These are phyloP conservation scores for Verticillium nonalfalfae DNA, from an alignment of 2,329 filamentous ascomycete genomes.

Conservation along the genomic window DNA sequence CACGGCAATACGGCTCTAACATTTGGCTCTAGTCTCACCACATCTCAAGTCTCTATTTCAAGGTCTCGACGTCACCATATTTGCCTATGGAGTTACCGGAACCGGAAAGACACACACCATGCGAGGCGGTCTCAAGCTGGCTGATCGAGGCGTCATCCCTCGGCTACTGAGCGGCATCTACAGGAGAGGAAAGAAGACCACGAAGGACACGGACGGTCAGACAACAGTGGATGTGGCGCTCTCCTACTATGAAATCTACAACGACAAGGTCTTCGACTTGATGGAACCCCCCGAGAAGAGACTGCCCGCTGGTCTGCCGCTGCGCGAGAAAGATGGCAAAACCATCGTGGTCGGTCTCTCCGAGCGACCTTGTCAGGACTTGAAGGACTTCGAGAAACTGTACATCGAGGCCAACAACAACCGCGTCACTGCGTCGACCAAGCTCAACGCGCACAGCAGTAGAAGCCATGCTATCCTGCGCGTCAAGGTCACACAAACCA, in stretches of 20 bases:
- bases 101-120: conserved; percentile 96
- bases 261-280: conserved; percentile 89
- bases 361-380: conserved; percentile 71
- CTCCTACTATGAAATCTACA: conserved; percentile 96
- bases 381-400: conserved; percentile 84
- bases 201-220: conserved; percentile 67
- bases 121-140: conserved; percentile 81
- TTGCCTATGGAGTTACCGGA: conserved; percentile 89
- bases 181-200: conserved; percentile 75
- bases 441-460: conserved; percentile 87
- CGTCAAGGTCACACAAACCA: conserved; percentile 78
- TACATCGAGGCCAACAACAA: conserved; percentile 93
- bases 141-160: conserved; percentile 83
- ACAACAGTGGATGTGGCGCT: conserved; percentile 69
- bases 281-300: conserved; percentile 86
- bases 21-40: conserved; percentile 60
- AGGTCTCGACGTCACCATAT: conserved; percentile 82
- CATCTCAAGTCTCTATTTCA: conserved; percentile 89
- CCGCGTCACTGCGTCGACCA: conserved; percentile 82
- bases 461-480: conserved; percentile 86
- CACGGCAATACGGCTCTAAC: background rate
- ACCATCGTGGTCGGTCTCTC: conserved; percentile 82
- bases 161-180: conserved; percentile 81
- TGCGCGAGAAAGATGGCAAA: conserved; percentile 81
- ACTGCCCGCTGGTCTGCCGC: conserved; percentile 69